phyloP scores from a whole-genome alignment of 73 alveolate species.

The Paramecium caudatum region DNA sequence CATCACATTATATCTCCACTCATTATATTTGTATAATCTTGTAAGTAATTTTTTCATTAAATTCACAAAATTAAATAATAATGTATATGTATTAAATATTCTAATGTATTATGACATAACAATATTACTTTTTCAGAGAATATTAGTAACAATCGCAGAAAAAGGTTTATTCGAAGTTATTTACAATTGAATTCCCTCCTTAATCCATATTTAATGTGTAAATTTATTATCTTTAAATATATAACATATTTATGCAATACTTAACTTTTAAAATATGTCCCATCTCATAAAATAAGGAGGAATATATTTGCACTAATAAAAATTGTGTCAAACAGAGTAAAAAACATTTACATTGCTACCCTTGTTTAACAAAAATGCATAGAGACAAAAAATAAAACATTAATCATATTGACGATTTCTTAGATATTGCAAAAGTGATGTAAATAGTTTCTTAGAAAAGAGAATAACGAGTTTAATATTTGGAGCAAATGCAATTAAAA shows the following conservation, averaged over 20 bases:
- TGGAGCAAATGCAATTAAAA: neutral
- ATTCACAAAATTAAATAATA: too few species aligned
- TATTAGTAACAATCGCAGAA: too few species aligned
- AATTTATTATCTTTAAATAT: too few species aligned
- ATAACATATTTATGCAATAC: too few species aligned
- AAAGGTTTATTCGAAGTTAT: too few species aligned
- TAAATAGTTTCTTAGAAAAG: neutral
- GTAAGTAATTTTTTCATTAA: too few species aligned
- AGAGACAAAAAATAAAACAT: constrained; percentile 24
- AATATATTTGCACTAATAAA: constrained; percentile 33
- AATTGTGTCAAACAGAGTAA: neutral
- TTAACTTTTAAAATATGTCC: too few species aligned
- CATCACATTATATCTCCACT: neutral
- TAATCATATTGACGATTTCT: constrained; percentile 15
- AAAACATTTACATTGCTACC: constrained; percentile 4
- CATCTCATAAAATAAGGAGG: constrained; percentile 42
- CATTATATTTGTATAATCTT: neutral
- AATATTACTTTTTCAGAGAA: too few species aligned
- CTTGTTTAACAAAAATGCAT: constrained; percentile 28
- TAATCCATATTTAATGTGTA: too few species aligned
- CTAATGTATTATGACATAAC: too few species aligned
- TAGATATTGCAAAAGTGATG: neutral
- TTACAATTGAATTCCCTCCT: too few species aligned
- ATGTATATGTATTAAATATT: too few species aligned
- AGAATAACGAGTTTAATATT: neutral